Evolutionary conservation across 2,329 filamentous ascomycete genomes (phyloP), one percentile per base, ranked within the genome.

Genomic region (Botrytis byssoidea): DNA sequence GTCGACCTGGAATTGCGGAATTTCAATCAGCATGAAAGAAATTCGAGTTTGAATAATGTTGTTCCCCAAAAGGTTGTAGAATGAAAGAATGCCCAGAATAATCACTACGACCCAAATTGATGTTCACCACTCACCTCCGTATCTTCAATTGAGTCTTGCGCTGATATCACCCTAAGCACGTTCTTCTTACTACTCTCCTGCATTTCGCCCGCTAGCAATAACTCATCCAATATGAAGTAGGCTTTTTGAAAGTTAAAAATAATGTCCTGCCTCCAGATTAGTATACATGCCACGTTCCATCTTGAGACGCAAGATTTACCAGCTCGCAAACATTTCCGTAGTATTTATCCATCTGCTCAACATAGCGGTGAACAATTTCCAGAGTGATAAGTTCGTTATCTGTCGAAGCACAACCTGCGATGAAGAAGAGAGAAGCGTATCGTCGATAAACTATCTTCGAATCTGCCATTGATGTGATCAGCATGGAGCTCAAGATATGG

Each of bases 301-400:
- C 59, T 46, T 40, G 37, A n/a, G 16, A 37, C 32, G 20, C 20
- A 37, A 60, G 32, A 74, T 44, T 55, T 74, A 73, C 72, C 77
- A 99, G 89, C 86, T 99, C 96, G 90, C 96, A 99, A 74, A 99
- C 96, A 83, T 99, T 99, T 83, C 96, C 96, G 84, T 98, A 99
- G 86, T 99, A 99, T 84, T 99, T 99, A 88, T 99, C 96, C 96
- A 99, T 99, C 85, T 99, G 96, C 84, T 99, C 96, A 82, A 99
- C 96, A 83, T 99, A 99, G 84, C 96, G 94, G 84, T 99, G 96
- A 80, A 99, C 97, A 82, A 99, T 94, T 84, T 99, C 96, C 82
- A 99, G 93, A 37, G 94, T 97, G 83, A 98, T 98, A 81, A 99
- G 87, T 83, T 99, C 96, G 84, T 99, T 99, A 84, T 99, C 96